Evolutionary conservation across 257 asterid genomes (phyloP).

Genomic region (Cruciata laevipes): DNA sequence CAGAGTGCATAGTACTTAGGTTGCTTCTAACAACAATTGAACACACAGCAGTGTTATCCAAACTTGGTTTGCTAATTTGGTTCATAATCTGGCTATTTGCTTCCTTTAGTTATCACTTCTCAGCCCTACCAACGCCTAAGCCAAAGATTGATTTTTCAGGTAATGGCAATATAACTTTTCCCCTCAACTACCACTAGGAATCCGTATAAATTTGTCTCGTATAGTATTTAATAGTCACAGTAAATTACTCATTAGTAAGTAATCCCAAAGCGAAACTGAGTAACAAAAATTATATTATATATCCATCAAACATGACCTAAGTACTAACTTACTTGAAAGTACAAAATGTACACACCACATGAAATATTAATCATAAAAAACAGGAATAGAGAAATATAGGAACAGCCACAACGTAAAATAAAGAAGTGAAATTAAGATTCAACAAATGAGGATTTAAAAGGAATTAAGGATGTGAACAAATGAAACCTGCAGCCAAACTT

Average conservation of each 20-base stretch:
- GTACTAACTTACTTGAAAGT: not conserved
- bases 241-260: not conserved
- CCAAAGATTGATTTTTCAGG: not conserved
- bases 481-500: slow-evolving; percentile 65
- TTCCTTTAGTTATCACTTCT: not conserved
- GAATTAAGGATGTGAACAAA: not conserved
- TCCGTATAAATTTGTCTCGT: not conserved
- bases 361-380: not conserved
- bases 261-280: not conserved
- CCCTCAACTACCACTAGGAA: not conserved
- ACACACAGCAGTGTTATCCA: not conserved
- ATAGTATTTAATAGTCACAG: not conserved
- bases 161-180: not conserved
- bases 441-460: not conserved
- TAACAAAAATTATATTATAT: not conserved
- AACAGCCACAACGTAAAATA: slow-evolving; percentile 6
- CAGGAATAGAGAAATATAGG: not conserved
- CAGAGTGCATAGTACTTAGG: not conserved
- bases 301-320: not conserved
- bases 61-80: not conserved
- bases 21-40: not conserved
- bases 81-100: not conserved
- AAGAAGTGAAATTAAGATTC: not conserved
- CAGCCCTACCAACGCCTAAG: not conserved
- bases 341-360: not conserved